Percentiles rank a stretch among this genome's conserved stretches.
Conservation (phyloP, 1,284 basidiomycete genomes). For the Cutaneotrichosporon arboriforme region DNA sequence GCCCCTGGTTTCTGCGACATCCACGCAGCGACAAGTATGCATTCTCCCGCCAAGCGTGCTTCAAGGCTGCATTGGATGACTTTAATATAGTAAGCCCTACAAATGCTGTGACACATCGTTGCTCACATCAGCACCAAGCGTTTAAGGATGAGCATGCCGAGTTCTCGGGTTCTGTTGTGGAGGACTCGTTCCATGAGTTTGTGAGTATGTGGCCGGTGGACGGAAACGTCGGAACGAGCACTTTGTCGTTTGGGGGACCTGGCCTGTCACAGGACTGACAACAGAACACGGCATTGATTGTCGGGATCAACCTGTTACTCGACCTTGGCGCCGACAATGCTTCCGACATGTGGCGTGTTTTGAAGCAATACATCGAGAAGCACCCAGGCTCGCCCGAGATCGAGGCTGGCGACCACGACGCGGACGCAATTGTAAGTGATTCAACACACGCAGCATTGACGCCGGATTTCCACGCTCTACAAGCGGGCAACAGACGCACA, state of each 20-base stretch:
- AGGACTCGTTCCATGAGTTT: constrained; percentile 43
- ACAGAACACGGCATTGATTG: constrained; percentile 45
- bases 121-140: constrained; percentile 27
- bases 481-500: constrained; percentile 18
- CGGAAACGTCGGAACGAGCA: too few species aligned
- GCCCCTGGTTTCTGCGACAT: constrained; percentile 44
- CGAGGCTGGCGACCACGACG: constrained; percentile 41
- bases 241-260: too few species aligned
- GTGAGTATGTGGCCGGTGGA: constrained; percentile 39
- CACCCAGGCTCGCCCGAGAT: constrained; percentile 28
- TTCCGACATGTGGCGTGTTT: constrained; percentile 37
- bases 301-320: constrained; percentile 42
- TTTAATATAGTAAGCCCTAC: constrained; percentile 30
- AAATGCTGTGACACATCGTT: neutral
- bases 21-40: constrained; percentile 31
- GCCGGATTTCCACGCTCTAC: constrained; percentile 38
- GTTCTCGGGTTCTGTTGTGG: constrained; percentile 39
- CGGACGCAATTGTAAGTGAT: constrained; percentile 40
- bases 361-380: constrained; percentile 38
- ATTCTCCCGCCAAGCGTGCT: constrained; percentile 37
- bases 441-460: neutral
- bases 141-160: constrained; percentile 42
- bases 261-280: too few species aligned
- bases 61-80: constrained; percentile 41
- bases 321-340: constrained; percentile 30